Percentiles rank a stretch among this genome's conserved stretches.
Evolutionary conservation across 2,329 filamentous ascomycete genomes (phyloP).

Genomic region (Cladorrhinum sp.): DNA sequence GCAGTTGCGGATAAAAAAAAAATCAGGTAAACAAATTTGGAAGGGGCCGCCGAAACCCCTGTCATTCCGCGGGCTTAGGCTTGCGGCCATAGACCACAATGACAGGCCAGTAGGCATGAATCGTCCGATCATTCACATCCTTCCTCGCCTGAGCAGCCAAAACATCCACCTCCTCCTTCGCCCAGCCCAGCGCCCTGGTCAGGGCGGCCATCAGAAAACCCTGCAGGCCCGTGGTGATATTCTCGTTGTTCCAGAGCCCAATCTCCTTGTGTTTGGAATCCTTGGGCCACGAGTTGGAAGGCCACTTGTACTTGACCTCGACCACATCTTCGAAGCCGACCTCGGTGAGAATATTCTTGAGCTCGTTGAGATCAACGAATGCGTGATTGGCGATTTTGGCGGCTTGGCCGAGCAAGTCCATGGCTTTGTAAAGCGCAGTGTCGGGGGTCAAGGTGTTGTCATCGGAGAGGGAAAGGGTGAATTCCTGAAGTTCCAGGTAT

Average conservation of each 20-base stretch:
- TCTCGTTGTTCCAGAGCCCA: conserved; percentile 25
- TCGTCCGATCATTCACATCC: conserved; percentile 13
- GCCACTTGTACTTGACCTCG: conserved; percentile 27
- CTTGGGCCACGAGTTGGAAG: conserved; percentile 31
- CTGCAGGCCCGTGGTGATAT: conserved; percentile 27
- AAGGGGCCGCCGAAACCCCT: too few species aligned
- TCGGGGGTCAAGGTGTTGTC: conserved; percentile 20
- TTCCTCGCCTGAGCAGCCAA: conserved; percentile 22
- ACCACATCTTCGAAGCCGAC: conserved; percentile 30
- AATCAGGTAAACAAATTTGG: too few species aligned
- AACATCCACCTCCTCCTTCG: conserved; percentile 26
- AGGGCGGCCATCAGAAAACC: conserved; percentile 29
- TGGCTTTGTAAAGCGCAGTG: conserved; percentile 11
- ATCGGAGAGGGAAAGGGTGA: conserved; percentile 16
- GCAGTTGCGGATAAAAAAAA: too few species aligned
- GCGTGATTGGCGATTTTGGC: conserved; percentile 14
- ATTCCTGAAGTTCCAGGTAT: conserved; percentile 23
- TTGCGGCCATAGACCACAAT: conserved; percentile 3
- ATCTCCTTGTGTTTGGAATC: conserved; percentile 28
- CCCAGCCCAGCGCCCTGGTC: conserved; percentile 30
- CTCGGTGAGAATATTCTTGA: conserved; percentile 22
- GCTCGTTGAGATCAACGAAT: conserved; percentile 6
- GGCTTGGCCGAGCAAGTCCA: conserved; percentile 9
- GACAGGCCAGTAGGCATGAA: conserved; percentile 24
- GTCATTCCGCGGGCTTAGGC: too few species aligned